phyloP scores from a whole-genome alignment of 2,329 filamentous ascomycete species.

The Penicillium sp. region DNA sequence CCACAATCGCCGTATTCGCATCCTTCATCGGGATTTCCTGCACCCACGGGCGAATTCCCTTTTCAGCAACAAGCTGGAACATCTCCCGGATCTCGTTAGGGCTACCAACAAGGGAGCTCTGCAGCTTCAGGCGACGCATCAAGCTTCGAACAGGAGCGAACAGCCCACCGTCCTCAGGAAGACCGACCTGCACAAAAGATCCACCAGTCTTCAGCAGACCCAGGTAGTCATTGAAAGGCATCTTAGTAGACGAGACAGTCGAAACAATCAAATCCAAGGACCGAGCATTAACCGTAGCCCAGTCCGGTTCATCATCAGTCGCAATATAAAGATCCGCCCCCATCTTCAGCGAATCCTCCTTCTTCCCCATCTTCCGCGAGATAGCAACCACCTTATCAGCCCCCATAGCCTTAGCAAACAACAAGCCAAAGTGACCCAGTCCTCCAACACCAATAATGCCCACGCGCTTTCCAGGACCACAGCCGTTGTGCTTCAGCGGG shows the following conservation, averaged over 20 bases:
- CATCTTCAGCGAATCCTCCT: slow-evolving; percentile 52
- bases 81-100: slow-evolving; percentile 45
- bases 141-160: slow-evolving; percentile 56
- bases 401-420: slow-evolving; percentile 69
- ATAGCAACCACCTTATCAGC: slow-evolving; percentile 62
- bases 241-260: slow-evolving; percentile 57
- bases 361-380: slow-evolving; percentile 52
- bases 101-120: slow-evolving; percentile 46
- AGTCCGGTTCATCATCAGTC: slow-evolving; percentile 55
- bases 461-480: slow-evolving; percentile 69
- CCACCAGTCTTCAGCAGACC: slow-evolving; percentile 58
- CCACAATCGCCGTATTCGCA: slow-evolving; percentile 44
- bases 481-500: slow-evolving; percentile 64
- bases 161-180: slow-evolving; percentile 58
- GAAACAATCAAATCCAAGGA: slow-evolving; percentile 56
- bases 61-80: slow-evolving; percentile 43
- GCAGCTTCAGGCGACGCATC: slow-evolving; percentile 53
- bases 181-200: slow-evolving; percentile 63
- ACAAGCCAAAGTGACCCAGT: slow-evolving; percentile 68
- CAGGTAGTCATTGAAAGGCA: slow-evolving; percentile 64
- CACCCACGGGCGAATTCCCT: slow-evolving; percentile 43
- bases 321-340: slow-evolving; percentile 57
- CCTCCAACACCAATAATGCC: slow-evolving; percentile 73
- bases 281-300: slow-evolving; percentile 49
- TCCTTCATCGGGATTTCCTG: slow-evolving; percentile 44